phyloP scores from a whole-genome alignment of 2,329 filamentous ascomycete genomes.

The Phaeosphaeria sp. region DNA sequence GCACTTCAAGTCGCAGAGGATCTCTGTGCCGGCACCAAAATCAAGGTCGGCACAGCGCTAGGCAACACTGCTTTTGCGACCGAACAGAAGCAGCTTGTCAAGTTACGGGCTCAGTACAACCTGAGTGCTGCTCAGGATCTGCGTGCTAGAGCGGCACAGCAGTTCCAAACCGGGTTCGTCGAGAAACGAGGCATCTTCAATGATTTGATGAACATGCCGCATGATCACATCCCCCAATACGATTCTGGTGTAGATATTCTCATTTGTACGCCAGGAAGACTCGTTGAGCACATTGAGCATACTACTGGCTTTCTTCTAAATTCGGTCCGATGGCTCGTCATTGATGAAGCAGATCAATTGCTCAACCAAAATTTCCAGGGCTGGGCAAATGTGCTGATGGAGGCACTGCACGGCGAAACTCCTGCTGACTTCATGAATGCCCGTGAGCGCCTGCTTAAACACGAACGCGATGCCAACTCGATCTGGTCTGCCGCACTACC shows the following conservation, averaged over 20 bases:
- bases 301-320: conserved; percentile 83
- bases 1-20: conserved; percentile 77
- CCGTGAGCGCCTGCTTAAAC: conserved; percentile 60
- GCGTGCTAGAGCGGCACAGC: conserved; percentile 49
- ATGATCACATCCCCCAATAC: conserved; percentile 69
- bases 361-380: conserved; percentile 92
- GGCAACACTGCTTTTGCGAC: conserved; percentile 77
- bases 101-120: conserved; percentile 66
- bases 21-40: conserved; percentile 73
- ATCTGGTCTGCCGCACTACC: conserved; percentile 42
- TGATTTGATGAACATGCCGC: conserved; percentile 53
- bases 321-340: conserved; percentile 83
- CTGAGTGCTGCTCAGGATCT: conserved; percentile 62
- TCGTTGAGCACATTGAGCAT: conserved; percentile 87
- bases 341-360: conserved; percentile 93
- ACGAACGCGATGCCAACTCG: conserved; percentile 39
- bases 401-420: conserved; percentile 61
- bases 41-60: conserved; percentile 81
- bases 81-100: conserved; percentile 68
- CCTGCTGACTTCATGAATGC: conserved; percentile 55
- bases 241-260: conserved; percentile 82
- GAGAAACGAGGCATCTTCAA: conserved; percentile 47
- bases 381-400: conserved; percentile 78
- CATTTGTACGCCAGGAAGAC: conserved; percentile 87
- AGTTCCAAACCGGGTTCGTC: conserved; percentile 39